These are phyloP conservation scores for Purshia tridentata DNA, from an alignment of 306 rosid genomes.

Conservation along the genomic window DNA sequence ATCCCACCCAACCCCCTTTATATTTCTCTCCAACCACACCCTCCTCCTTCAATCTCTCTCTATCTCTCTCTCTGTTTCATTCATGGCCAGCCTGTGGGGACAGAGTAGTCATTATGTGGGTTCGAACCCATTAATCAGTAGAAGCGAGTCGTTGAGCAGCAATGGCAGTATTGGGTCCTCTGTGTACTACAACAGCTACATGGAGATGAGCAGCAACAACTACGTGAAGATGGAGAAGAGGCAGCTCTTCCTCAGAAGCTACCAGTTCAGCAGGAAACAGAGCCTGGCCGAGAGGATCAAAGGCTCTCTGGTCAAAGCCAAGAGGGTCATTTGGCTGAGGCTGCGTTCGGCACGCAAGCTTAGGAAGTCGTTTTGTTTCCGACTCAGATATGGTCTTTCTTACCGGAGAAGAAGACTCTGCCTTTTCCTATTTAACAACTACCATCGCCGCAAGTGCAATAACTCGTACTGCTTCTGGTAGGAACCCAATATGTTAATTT, in stretches of 20 bases:
- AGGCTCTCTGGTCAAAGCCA: slow-evolving; percentile 53
- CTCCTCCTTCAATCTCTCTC: slow-evolving; percentile 3
- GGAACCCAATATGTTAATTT: not conserved
- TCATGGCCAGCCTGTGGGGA: slow-evolving; percentile 27
- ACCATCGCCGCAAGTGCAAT: slow-evolving; percentile 25
- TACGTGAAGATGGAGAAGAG: slow-evolving; percentile 70
- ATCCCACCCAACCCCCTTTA: not conserved
- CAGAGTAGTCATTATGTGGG: slow-evolving; percentile 25
- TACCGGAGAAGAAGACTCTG: slow-evolving; percentile 58
- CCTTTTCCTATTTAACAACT: slow-evolving; percentile 30
- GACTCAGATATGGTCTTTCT: slow-evolving; percentile 51
- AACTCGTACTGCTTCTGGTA: slow-evolving; percentile 49
- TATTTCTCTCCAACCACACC: not conserved
- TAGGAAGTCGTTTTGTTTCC: slow-evolving; percentile 38
- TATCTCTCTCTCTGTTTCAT: slow-evolving; percentile 12
- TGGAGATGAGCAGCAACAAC: slow-evolving; percentile 30
- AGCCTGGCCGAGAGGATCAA: slow-evolving; percentile 50
- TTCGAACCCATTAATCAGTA: slow-evolving; percentile 33
- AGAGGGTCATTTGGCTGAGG: slow-evolving; percentile 45
- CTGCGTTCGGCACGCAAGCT: slow-evolving; percentile 44
- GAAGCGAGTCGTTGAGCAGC: slow-evolving; percentile 52
- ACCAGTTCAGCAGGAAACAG: slow-evolving; percentile 66
- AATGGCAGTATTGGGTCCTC: not conserved
- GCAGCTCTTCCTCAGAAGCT: slow-evolving; percentile 76
- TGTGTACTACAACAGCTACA: slow-evolving; percentile 14